Conservation (phyloP, 305 asterid species). For the Fraxinus dipetala region DNA sequence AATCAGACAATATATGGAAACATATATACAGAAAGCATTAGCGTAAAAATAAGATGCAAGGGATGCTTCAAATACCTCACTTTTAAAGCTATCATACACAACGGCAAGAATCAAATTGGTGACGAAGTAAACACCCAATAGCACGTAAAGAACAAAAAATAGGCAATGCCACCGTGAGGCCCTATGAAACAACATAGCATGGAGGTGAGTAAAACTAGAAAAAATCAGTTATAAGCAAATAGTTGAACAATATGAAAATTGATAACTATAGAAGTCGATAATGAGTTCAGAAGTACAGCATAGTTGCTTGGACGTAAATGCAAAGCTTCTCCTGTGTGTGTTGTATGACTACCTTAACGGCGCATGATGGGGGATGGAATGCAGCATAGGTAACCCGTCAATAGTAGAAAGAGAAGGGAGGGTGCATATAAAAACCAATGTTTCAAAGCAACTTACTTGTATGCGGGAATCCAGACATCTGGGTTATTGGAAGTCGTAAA, state of each 20-base stretch:
- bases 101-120: slow-evolving; percentile 99
- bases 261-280: not conserved
- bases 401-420: slow-evolving; percentile 20
- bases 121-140: slow-evolving; percentile 93
- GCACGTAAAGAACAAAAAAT: slow-evolving; percentile 81
- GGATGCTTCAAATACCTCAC: slow-evolving; percentile 51
- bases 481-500: slow-evolving; percentile 99
- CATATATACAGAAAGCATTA: not conserved
- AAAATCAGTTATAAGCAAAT: slow-evolving; percentile 7
- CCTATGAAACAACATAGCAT: slow-evolving; percentile 48
- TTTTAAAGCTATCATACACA: slow-evolving; percentile 94
- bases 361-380: not conserved
- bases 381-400: slow-evolving; percentile 7
- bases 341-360: not conserved
- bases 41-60: not conserved
- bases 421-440: slow-evolving; percentile 2
- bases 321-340: not conserved
- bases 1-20: not conserved
- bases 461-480: slow-evolving; percentile 99
- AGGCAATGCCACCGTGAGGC: slow-evolving; percentile 83
- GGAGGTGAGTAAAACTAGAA: slow-evolving; percentile 17
- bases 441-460: slow-evolving; percentile 58
- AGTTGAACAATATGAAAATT: not conserved
- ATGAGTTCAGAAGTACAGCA: not conserved
- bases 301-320: not conserved